Base-by-base conservation (phyloP, 441 rosid genomes). In the Pelargonium fulgidum region DNA sequence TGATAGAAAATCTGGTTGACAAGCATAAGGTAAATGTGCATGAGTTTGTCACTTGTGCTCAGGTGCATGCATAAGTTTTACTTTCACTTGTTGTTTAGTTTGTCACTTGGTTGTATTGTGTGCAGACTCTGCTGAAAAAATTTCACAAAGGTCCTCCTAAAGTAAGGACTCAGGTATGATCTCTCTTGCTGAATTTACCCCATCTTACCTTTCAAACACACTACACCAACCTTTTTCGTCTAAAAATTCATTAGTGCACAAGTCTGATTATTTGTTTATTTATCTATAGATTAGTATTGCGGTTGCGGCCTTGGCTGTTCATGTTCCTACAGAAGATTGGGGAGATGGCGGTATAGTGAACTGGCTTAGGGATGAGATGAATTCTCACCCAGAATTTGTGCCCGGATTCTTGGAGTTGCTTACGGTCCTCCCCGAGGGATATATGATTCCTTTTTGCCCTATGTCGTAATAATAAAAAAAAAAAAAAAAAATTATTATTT, bases 351-450 rank as follows among this genome's bases (percentile, higher is more conserved):
- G 99, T 63, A 87, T 94, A 22, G 79, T 92, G 75, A 89, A 81
- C 81, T 94, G 98, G 98, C 96, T 94, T 58, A 84, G 79, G 78
- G 91, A 90, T 78, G 97, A 92, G 84, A 94, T 94, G 99, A 89
- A 86, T 81, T 80, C 85, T 67, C 92, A 83, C 84, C 97, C 96
- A 63, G 98, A 90, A 78, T 90, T 80, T 84, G 82, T 89, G 74
- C 96, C 99, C 6, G 99, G 99, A 67, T 94, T 94, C 79, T 85
- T 94, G 87, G 99, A 94, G 85, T 85, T 94, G 65, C 88, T 94
- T 75, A 86, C 96, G 0, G 98, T 94, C 75, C 84, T 94, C 68
- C 99, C 99, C 19, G 99, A 94, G 99, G 99, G 97, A 90, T 93
- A 97, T 91, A 86, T 75, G 39, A 22, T 22, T 11, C 64, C 12